phyloP scores from a whole-genome alignment of 345 rosid species.

The Gossypium anomalum region DNA sequence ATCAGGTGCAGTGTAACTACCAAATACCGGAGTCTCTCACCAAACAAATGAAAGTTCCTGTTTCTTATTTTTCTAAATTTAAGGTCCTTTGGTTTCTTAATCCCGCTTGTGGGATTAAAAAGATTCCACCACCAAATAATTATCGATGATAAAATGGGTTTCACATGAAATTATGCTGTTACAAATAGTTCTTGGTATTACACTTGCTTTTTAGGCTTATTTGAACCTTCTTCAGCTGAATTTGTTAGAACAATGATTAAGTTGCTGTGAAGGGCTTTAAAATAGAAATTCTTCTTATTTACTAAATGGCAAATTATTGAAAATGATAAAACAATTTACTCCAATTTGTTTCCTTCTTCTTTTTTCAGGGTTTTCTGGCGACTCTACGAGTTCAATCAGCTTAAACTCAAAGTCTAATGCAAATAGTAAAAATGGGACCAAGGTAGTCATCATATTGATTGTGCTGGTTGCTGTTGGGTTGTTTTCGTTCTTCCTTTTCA shows the following conservation, averaged over 20 bases:
- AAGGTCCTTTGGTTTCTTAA: too few relatives aligned
- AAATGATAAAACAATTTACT: not conserved
- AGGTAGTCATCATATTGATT: slow-evolving; percentile 44
- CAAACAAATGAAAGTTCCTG: too few relatives aligned
- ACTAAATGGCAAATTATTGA: not conserved
- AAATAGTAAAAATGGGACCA: slow-evolving; percentile 38
- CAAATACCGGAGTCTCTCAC: too few relatives aligned
- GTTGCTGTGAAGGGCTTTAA: not conserved
- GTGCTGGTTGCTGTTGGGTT: slow-evolving; percentile 46
- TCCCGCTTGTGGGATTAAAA: not conserved
- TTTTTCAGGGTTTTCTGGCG: slow-evolving; percentile 51
- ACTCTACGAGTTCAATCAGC: slow-evolving; percentile 36
- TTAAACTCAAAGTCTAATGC: slow-evolving; percentile 36
- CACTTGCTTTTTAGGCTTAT: not conserved
- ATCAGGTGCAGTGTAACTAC: too few relatives aligned
- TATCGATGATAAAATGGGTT: too few relatives aligned
- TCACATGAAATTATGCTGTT: not conserved
- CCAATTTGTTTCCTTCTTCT: not conserved
- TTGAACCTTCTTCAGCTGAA: not conserved
- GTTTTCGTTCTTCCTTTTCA: slow-evolving; percentile 64
- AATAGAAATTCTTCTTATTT: not conserved
- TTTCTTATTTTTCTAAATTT: too few relatives aligned
- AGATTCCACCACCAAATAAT: not conserved
- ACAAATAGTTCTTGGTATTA: not conserved
- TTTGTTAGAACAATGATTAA: not conserved